Base-by-base conservation (phyloP, 768 basidiomycete species). In the Lyophyllum semitale region DNA sequence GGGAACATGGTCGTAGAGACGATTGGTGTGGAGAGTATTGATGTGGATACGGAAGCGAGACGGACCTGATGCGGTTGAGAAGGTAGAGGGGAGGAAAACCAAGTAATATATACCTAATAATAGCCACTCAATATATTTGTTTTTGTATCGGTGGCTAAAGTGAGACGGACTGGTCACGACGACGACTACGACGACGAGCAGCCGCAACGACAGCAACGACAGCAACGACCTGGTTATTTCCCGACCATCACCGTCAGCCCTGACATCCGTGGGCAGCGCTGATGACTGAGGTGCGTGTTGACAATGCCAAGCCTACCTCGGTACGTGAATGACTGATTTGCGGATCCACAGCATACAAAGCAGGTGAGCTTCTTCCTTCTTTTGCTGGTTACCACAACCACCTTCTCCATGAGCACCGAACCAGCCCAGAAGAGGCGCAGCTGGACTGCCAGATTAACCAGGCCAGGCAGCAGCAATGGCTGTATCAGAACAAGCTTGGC, bases 361-460 rank as follows among this genome's bases (percentile, higher is more conserved):
- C 33, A 55, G 48, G 59, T 60, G 35, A 49, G 48, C 23, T 35
- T 29, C 13, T 8, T 18, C 23, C 18, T 49, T n/a, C 20, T 25
- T n/a, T 12, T 53, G 56, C 22, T 53, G 56, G 48, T 57, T 41
- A 53, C 45, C n/a, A 41, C 49, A 33, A 25, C 51, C 55, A 49
- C 53, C 54, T 53, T 18, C 37, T 48, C 5, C 57, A 66, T 64
- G 66, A 64, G 53, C 48, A 61, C 18, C 33, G 48, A 59, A 22
- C 37, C 57, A 17, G 47, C 48, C 18, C 51, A 63, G 33, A 70
- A 72, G 55, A 70, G 63, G 59, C 70, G 74, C 42, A 64, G 63
- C 44, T 78, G 77, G 76, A 61, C 71, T 38, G 57, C 72, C 23
- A 48, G 32, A 17, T 74, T 74, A 18, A 67, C 75, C 13, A 60